phyloP scores from a whole-genome alignment of 2,329 filamentous ascomycete species.

The Colletotrichum lupini region DNA sequence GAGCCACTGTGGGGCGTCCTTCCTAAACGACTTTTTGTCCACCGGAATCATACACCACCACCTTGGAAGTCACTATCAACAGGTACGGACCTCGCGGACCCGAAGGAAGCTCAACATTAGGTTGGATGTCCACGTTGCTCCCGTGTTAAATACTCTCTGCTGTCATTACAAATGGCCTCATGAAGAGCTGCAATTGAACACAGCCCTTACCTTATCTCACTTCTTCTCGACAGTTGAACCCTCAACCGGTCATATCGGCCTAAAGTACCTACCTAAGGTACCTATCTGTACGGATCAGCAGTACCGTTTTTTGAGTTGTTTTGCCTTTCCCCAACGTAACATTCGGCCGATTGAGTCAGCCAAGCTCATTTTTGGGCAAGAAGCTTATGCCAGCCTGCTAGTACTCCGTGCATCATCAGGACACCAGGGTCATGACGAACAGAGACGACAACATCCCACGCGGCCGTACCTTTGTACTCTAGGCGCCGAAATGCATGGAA shows the following conservation, averaged over 20 bases:
- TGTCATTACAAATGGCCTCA: background rate
- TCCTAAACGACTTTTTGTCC: background rate
- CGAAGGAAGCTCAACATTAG: background rate
- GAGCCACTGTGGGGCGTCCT: background rate
- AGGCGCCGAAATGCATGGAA: background rate
- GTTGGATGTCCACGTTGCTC: background rate
- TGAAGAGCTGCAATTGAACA: background rate
- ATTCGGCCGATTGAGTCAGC: background rate
- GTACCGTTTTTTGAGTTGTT: background rate
- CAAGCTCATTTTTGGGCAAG: background rate
- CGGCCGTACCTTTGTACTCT: background rate
- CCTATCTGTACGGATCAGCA: background rate
- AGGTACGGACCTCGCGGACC: background rate
- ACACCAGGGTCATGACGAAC: background rate
- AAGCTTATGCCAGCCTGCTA: background rate
- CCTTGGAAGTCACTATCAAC: background rate
- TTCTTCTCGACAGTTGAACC: background rate
- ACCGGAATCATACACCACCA: constrained; percentile 11
- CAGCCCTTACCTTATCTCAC: background rate
- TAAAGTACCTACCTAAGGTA: background rate
- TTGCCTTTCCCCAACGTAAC: background rate
- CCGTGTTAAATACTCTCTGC: background rate
- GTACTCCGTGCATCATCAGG: background rate
- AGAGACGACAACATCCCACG: background rate
- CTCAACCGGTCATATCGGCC: background rate